Percentiles rank a stretch among this genome's conserved stretches.
Conservation (phyloP, 257 asterid species). For the Eustoma russellianum region DNA sequence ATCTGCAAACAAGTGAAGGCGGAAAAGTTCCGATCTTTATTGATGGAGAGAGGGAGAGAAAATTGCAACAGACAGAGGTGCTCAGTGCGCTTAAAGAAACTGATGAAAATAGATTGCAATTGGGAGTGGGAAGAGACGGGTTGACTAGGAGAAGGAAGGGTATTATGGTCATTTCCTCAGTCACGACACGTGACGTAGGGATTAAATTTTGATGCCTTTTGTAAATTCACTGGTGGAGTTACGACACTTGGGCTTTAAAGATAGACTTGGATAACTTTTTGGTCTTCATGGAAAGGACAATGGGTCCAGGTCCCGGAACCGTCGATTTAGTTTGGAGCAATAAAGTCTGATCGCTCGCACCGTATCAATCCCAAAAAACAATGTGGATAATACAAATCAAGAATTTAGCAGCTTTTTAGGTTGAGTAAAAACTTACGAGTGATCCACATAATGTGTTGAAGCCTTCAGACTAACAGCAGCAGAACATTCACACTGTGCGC, state of each 20-base stretch:
- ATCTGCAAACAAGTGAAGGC: constrained; percentile 21
- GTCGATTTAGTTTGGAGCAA: constrained; percentile 6
- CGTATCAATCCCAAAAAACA: no score
- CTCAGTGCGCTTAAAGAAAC: constrained; percentile 25
- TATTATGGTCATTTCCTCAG: constrained; percentile 20
- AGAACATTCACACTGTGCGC: no score
- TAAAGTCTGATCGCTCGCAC: no score
- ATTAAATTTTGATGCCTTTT: constrained; percentile 8
- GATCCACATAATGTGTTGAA: no score
- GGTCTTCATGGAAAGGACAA: background rate
- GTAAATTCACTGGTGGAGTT: constrained; percentile 1
- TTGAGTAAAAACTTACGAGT: no score
- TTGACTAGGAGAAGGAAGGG: constrained; percentile 73
- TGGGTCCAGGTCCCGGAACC: constrained; percentile 1
- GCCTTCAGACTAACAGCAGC: no score
- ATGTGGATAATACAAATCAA: no score
- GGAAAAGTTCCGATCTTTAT: constrained; percentile 2
- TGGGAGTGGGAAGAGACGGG: constrained; percentile 49
- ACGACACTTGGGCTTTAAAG: constrained; percentile 11
- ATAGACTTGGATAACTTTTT: constrained; percentile 1
- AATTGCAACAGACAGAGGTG: background rate
- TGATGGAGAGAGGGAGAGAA: constrained; percentile 11
- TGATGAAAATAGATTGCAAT: constrained; percentile 48
- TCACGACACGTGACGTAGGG: constrained; percentile 37
- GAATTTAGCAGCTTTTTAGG: no score